Evolutionary conservation across 2,329 filamentous ascomycete genomes (phyloP).

Genomic region (Penicillium sp.): DNA sequence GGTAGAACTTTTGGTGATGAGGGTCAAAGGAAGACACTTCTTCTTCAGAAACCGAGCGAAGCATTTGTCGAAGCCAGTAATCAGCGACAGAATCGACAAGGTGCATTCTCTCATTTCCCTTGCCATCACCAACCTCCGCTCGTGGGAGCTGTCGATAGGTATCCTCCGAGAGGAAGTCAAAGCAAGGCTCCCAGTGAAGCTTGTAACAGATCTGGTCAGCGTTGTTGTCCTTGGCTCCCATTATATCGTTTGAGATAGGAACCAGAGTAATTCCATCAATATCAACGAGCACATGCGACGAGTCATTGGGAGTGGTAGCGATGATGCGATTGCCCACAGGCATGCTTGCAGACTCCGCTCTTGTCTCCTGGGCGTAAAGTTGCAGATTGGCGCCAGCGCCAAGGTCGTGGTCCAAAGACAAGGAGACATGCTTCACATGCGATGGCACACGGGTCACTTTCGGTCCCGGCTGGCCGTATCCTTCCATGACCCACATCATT

Average conservation of each 20-base stretch:
- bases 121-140: slow-evolving; percentile 3
- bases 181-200: slow-evolving; percentile 19
- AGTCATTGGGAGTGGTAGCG: slow-evolving; percentile 9
- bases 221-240: slow-evolving; percentile 10
- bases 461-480: slow-evolving; percentile 12
- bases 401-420: slow-evolving; percentile 9
- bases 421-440: slow-evolving; percentile 13
- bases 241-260: slow-evolving; percentile 15
- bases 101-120: slow-evolving; percentile 12
- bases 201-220: slow-evolving; percentile 19
- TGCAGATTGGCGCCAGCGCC: slow-evolving; percentile 9
- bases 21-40: slow-evolving; percentile 7
- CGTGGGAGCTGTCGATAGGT: slow-evolving; percentile 14
- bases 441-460: slow-evolving; percentile 15
- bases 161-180: slow-evolving; percentile 17
- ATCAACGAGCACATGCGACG: slow-evolving; percentile 10
- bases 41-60: slow-evolving; percentile 9
- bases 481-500: slow-evolving; percentile 16
- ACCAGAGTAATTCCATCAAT: slow-evolving; percentile 15
- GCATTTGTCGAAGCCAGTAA: slow-evolving; percentile 12
- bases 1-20: slow-evolving; percentile 19
- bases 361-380: slow-evolving; percentile 8
- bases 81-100: slow-evolving; percentile 13
- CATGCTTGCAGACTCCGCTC: slow-evolving; percentile 8
- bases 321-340: slow-evolving; percentile 15